A percentile compares a stretch with the other conserved stretches of the same genome.
Evolutionary conservation across 805 yeast genomes (phyloP).

Genomic region (Priceomyces castillae): DNA sequence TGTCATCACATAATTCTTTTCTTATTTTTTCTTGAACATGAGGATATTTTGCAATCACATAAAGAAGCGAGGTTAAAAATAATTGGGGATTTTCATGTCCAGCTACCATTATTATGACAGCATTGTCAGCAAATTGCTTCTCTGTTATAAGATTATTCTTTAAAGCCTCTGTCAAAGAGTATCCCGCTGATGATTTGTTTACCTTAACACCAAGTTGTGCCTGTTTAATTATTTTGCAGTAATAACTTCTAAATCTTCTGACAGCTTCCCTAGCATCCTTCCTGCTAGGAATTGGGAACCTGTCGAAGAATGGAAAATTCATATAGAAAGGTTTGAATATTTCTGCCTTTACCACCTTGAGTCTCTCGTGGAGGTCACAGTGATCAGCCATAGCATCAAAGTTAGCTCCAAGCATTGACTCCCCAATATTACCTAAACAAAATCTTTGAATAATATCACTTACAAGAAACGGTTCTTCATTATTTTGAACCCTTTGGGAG

Average conservation of each 20-base stretch:
- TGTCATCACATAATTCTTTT: conserved; percentile 7
- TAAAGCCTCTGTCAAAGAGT: conserved; percentile 39
- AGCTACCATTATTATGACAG: conserved; percentile 54
- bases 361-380: conserved; percentile 34
- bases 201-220: conserved; percentile 12
- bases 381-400: conserved; percentile 36
- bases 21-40: conserved; percentile 32
- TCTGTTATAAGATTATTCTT: conserved; percentile 35
- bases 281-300: conserved; percentile 48
- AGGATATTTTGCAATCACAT: conserved; percentile 43
- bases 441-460: conserved; percentile 46
- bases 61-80: conserved; percentile 46
- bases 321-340: conserved; percentile 54
- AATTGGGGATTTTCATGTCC: conserved; percentile 66
- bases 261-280: conserved; percentile 43
- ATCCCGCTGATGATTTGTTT: conserved; percentile 38
- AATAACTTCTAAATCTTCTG: conserved; percentile 35
- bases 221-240: conserved; percentile 31
- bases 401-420: conserved; percentile 49
- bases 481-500: conserved; percentile 10
- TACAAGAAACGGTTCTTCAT: conserved; percentile 18
- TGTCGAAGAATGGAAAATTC: conserved; percentile 55
- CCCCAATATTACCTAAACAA: conserved; percentile 49
- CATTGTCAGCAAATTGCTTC: conserved; percentile 52
- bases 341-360: conserved; percentile 47